These are phyloP conservation scores for Sporisorium scitamineum DNA, from an alignment of 1,284 basidiomycete species.

Conservation along the genomic window DNA sequence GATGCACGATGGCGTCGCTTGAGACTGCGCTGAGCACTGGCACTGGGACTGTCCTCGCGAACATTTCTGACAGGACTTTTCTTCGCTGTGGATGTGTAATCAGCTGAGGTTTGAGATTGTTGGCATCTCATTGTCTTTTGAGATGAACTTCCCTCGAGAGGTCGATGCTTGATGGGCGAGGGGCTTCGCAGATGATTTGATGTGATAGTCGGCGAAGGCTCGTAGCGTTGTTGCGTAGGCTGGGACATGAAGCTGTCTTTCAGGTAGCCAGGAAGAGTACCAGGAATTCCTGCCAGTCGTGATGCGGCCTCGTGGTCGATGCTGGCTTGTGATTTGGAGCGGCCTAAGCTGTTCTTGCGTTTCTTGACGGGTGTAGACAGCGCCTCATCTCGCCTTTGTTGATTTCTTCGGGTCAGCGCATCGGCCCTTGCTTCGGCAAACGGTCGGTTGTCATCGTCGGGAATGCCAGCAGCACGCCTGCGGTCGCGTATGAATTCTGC, in stretches of 20 bases:
- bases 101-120: conserved; percentile 3
- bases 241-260: conserved; percentile 9
- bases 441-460: conserved; percentile 50
- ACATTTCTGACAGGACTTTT: not conserved
- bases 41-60: not conserved
- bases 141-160: conserved; percentile 7
- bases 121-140: conserved; percentile 13
- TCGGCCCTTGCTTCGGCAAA: conserved; percentile 49
- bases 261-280: conserved; percentile 40
- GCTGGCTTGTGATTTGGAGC: conserved; percentile 10
- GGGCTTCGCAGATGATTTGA: conserved; percentile 10
- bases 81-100: not conserved
- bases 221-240: not conserved
- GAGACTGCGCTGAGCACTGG: conserved; percentile 7
- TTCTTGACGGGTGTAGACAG: conserved; percentile 28
- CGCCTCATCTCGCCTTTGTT: conserved; percentile 22
- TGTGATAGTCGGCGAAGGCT: not conserved
- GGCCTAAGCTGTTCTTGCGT: conserved; percentile 6
- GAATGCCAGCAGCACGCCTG: conserved; percentile 56
- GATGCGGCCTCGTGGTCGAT: conserved; percentile 33
- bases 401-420: conserved; percentile 33
- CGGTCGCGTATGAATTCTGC: conserved; percentile 45
- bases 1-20: conserved; percentile 24
- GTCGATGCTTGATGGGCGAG: conserved; percentile 16
- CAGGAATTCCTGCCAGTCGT: conserved; percentile 42